Conservation (phyloP, 768 basidiomycete genomes). For the Tulasnella sp. region DNA sequence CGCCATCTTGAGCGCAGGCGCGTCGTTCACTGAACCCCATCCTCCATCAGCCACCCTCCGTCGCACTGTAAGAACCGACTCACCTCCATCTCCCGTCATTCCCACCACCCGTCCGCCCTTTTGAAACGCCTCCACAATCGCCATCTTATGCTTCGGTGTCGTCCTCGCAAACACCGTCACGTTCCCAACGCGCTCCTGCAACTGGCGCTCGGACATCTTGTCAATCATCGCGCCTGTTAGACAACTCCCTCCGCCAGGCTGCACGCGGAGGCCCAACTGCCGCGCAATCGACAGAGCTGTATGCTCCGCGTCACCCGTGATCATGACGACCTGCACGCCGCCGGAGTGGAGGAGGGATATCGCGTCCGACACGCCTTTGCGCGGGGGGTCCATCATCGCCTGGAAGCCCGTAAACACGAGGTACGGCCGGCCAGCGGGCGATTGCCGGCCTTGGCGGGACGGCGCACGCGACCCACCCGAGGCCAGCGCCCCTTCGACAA, state of each 20-base stretch:
- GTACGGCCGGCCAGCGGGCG: constrained; percentile 30
- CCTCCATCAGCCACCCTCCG: background rate
- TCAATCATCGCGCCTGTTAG: constrained; percentile 80
- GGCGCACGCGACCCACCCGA: background rate
- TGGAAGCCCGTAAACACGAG: constrained; percentile 87
- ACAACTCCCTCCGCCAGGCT: constrained; percentile 30
- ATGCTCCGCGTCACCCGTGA: constrained; percentile 87
- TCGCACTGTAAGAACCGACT: constrained; percentile 22
- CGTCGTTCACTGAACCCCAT: constrained; percentile 66
- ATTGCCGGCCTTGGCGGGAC: background rate
- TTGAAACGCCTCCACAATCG: constrained; percentile 91
- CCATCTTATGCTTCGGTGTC: constrained; percentile 96
- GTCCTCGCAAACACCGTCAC: constrained; percentile 90
- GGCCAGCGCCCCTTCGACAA: constrained; percentile 22
- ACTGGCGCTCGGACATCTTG: constrained; percentile 63
- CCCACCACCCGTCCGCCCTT: constrained; percentile 79
- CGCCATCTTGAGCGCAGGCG: constrained; percentile 93
- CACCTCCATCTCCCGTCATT: constrained; percentile 96
- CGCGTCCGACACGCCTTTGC: constrained; percentile 86
- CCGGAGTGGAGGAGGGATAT: constrained; percentile 68
- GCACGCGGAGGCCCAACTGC: constrained; percentile 68
- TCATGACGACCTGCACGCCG: constrained; percentile 96
- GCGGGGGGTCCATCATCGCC: constrained; percentile 90
- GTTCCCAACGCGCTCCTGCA: constrained; percentile 63
- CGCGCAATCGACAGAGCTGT: constrained; percentile 84